These are phyloP conservation scores for Pichia kluyveri DNA, from an alignment of 805 yeast genomes.

Conservation along the genomic window DNA sequence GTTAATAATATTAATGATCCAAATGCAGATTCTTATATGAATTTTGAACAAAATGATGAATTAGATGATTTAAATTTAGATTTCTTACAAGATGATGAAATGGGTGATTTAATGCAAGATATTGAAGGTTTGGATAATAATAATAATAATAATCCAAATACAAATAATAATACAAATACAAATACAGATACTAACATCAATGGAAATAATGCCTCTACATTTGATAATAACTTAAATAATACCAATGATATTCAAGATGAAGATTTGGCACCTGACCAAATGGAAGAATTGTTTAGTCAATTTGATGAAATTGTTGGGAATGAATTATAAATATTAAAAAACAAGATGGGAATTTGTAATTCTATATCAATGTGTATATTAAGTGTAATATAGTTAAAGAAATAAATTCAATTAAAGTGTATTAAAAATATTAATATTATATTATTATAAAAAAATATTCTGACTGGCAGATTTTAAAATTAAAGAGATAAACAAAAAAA, in stretches of 20 bases:
- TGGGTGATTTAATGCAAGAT: slow-evolving; percentile 7
- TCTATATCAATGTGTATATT: neutral
- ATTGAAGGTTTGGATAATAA: slow-evolving; percentile 3
- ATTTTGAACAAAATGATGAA: slow-evolving; percentile 11
- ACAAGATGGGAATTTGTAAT: neutral
- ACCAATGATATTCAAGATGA: slow-evolving; percentile 7
- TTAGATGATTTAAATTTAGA: slow-evolving; percentile 21
- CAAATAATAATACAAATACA: neutral
- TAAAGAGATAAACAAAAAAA: neutral
- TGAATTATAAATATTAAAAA: slow-evolving; percentile 1
- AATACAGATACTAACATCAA: neutral
- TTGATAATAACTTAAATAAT: neutral
- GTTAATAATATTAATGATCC: neutral
- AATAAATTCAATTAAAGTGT: too few relatives aligned
- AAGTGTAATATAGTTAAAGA: neutral
- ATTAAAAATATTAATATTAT: neutral
- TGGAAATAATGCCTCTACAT: too few relatives aligned
- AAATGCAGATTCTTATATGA: neutral
- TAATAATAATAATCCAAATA: neutral
- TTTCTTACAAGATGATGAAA: slow-evolving; percentile 13
- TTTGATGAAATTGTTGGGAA: slow-evolving; percentile 24
- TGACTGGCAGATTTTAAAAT: neutral
- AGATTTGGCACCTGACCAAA: slow-evolving; percentile 23
- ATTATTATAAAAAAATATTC: neutral
- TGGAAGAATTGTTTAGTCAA: slow-evolving; percentile 25